Conservation (phyloP, 345 rosid species). For the Syzygium jambos region DNA sequence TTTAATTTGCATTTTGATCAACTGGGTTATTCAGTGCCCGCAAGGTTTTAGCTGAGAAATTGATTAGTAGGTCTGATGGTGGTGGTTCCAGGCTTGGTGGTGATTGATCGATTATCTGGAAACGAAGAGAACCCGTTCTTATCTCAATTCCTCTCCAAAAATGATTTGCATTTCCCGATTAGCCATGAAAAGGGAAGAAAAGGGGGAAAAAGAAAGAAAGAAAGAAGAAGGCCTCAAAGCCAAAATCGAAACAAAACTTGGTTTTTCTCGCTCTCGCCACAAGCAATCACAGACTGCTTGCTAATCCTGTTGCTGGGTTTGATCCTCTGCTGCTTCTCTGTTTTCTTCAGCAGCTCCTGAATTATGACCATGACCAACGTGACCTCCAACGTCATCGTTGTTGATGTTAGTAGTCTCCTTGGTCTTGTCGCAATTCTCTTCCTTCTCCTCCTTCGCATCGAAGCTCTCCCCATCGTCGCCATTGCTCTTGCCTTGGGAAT, state of each 20-base stretch:
- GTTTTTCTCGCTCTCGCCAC: background rate
- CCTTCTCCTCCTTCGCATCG: background rate
- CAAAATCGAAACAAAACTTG: background rate
- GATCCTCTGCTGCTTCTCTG: background rate
- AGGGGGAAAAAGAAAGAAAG: no score
- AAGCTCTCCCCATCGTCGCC: background rate
- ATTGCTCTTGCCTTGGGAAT: slow-evolving; percentile 12
- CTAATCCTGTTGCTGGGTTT: background rate
- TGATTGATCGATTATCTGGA: background rate
- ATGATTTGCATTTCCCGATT: background rate
- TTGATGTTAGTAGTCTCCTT: background rate
- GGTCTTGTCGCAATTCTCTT: background rate
- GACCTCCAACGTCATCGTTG: background rate
- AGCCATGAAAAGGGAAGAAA: background rate
- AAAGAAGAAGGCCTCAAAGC: background rate
- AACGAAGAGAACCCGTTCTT: background rate
- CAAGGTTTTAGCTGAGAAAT: background rate
- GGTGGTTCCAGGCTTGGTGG: background rate
- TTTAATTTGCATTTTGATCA: background rate
- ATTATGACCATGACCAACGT: background rate
- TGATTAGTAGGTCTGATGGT: background rate
- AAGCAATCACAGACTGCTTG: background rate
- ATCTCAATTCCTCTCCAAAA: background rate
- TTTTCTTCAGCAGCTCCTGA: background rate
- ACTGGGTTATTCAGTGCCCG: background rate